phyloP scores from a whole-genome alignment of 495 filamentous ascomycete genomes.

The Tetracladium marchalianum region DNA sequence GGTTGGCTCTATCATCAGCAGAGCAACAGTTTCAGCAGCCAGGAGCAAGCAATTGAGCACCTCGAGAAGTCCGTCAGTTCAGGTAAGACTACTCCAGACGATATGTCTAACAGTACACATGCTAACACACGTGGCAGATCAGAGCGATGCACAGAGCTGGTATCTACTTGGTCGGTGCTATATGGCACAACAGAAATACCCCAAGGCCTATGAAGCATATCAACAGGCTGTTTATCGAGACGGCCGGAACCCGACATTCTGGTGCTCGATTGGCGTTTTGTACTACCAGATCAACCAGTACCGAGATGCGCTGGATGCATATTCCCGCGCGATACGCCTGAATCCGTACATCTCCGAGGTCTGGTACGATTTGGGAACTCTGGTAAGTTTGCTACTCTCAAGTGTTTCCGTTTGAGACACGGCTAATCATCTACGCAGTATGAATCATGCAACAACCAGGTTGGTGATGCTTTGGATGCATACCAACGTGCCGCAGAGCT shows the following conservation, averaged over 20 bases:
- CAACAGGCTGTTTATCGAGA: slow-evolving; percentile 98
- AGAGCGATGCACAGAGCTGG: slow-evolving; percentile 95
- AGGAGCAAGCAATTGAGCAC: slow-evolving; percentile 94
- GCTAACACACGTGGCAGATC: slow-evolving; percentile 51
- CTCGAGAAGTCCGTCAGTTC: slow-evolving; percentile 93
- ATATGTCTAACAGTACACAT: slow-evolving; percentile 10
- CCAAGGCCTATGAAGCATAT: slow-evolving; percentile 98
- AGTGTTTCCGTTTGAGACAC: slow-evolving; percentile 5
- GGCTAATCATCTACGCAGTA: slow-evolving; percentile 47
- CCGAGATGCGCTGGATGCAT: slow-evolving; percentile 94
- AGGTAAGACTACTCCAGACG: slow-evolving; percentile 47
- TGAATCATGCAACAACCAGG: slow-evolving; percentile 98
- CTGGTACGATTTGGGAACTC: slow-evolving; percentile 96
- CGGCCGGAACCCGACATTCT: slow-evolving; percentile 97
- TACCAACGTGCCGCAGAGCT: slow-evolving; percentile 92
- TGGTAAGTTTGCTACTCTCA: slow-evolving; percentile 51
- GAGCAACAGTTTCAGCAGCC: slow-evolving; percentile 76
- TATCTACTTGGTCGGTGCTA: slow-evolving; percentile 96
- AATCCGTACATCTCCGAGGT: slow-evolving; percentile 99
- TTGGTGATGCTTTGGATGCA: slow-evolving; percentile 88
- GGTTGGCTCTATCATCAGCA: slow-evolving; percentile 98
- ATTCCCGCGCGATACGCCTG: slow-evolving; percentile 92
- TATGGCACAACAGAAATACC: slow-evolving; percentile 99
- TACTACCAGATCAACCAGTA: slow-evolving; percentile 99
- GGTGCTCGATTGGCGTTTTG: slow-evolving; percentile 98